Base-by-base conservation (phyloP, 2,329 filamentous ascomycete genomes). In the Fusarium coffeatum region DNA sequence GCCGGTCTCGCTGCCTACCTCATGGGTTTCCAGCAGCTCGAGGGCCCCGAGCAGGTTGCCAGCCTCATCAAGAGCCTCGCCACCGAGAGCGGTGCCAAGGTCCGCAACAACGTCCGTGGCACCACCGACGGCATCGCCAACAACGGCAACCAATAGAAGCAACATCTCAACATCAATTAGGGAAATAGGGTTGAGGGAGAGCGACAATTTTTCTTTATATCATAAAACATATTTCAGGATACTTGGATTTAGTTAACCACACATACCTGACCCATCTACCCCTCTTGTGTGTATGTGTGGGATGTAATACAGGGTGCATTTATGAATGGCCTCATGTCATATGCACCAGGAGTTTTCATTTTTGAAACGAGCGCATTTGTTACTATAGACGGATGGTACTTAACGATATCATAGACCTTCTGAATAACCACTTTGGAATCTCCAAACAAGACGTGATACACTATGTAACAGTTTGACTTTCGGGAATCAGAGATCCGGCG, bases 1-100 rank as follows among this genome's bases (percentile, higher is more conserved):
- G 86, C 88, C 49, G 91, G 91, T 49, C 82, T 93, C 6, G 89
- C 88, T 16, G 89, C 89, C 28, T 93, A 92, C 79, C 80, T 93
- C 32, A 89, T 92, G 81, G 74, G 80, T 55, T 83, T 89, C 57
- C 85, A 88, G 79, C 73, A 78, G 55, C 77, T 89, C 65, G 81
- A 78, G 10, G 78, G 79, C 50, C 69, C 77, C n/a, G 47, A 57
- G 20, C 61, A 75, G 27, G 81, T 86, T 25, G 79, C 76, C 42
- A 79, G 74, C 15, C 83, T 89, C 58, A 85, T 90, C 75, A 85
- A 85, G 80, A 76, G 80, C 64, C 83, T 90, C 27, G 88, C 87
- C 45, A 71, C 72, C n/a, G 68, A 76, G 40, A 82, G 83, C 4
- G 83, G 83, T 42, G 83, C 85, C 7, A 43, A 50, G 8, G 86